A percentile compares a stretch with the other conserved stretches of the same genome.
Conservation (phyloP, 306 rosid genomes). For the Glycyrrhiza uralensis region DNA sequence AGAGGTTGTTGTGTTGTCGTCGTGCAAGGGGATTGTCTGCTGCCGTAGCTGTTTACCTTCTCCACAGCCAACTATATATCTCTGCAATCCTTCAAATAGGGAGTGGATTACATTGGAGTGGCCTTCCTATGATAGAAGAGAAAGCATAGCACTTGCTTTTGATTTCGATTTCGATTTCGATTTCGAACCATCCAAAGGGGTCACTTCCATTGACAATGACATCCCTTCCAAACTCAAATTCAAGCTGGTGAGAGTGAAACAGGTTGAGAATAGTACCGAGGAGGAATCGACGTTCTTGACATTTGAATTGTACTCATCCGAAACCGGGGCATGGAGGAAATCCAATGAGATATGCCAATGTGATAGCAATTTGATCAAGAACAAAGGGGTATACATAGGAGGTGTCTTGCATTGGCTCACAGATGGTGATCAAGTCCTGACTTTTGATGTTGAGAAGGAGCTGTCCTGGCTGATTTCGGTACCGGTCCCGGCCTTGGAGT, state of each 20-base stretch:
- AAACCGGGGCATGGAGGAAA: constrained; percentile 40
- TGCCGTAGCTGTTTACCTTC: constrained; percentile 50
- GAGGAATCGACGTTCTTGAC: constrained; percentile 25
- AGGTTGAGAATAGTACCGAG: constrained; percentile 1
- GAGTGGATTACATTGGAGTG: constrained; percentile 37
- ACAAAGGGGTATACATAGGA: constrained; percentile 34
- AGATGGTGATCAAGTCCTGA: constrained; percentile 39
- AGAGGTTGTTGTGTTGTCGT: constrained; percentile 46
- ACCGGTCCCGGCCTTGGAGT: constrained; percentile 40
- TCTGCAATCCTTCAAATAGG: constrained; percentile 57
- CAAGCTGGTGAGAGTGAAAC: constrained; percentile 38
- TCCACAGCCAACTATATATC: constrained; percentile 35
- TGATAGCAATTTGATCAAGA: constrained; percentile 28
- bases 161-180: constrained; percentile 53
- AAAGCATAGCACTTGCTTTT: constrained; percentile 39
- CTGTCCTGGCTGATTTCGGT: constrained; percentile 40
- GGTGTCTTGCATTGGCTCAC: constrained; percentile 60
- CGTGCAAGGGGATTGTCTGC: constrained; percentile 55
- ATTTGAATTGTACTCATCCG: constrained; percentile 51
- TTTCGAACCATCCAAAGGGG: constrained; percentile 31
- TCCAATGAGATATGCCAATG: constrained; percentile 41
- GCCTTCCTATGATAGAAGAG: neutral
- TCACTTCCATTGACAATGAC: constrained; percentile 16
- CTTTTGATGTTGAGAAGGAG: constrained; percentile 51
- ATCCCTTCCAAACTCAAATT: constrained; percentile 31